Base-by-base conservation (phyloP, 495 filamentous ascomycete species). In the Aspergillus ellipticus region DNA sequence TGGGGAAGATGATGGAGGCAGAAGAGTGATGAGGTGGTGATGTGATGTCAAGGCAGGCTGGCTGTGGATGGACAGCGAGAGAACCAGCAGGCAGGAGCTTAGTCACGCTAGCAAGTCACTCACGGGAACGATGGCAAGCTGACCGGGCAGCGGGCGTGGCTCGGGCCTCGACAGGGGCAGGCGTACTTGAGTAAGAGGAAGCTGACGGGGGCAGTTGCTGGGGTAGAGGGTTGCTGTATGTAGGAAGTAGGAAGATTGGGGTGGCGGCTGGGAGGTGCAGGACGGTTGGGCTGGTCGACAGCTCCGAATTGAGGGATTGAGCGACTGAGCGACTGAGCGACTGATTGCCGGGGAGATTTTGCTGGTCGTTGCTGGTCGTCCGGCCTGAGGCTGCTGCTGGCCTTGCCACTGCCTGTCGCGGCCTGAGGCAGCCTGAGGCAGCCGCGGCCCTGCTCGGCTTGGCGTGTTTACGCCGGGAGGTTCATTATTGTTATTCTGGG, bases 11-110 rank as follows among this genome's bases (percentile, higher is more conserved):
- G 57, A 51, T 33, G 22, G 55, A 45, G 54, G 59, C 57, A 58
- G 64, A 62, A 67, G 55, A 69, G 66, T 70, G 72, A 72, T 68
- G 70, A 71, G 63, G 71, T 68, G 65, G 68, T 70, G 74, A 72
- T 70, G 73, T 76, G 73, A 77, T 76, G 73, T 76, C 73, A 76
- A 74, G 73, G 67, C 48, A 45, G 54, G 42, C 42, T 58, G 46
- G 56, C 53, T 54, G 43, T 65, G 71, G 60, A 64, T 63, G 67
- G 64, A 70, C 61, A 66, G 61, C 66, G 66, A 70, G 65, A 65
- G 66, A 66, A 67, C 62, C 64, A 55, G 56, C 62, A 59, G n/a
- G n/a, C 61, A 69, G 62, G 52, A 57, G 74, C 72, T 75, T 74
- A 76, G 73, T 76, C 73, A 76, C 24, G 7, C 24, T 28, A 28